These are phyloP conservation scores for Apiospora sp. DNA, from an alignment of 2,329 filamentous ascomycete genomes.

Conservation along the genomic window DNA sequence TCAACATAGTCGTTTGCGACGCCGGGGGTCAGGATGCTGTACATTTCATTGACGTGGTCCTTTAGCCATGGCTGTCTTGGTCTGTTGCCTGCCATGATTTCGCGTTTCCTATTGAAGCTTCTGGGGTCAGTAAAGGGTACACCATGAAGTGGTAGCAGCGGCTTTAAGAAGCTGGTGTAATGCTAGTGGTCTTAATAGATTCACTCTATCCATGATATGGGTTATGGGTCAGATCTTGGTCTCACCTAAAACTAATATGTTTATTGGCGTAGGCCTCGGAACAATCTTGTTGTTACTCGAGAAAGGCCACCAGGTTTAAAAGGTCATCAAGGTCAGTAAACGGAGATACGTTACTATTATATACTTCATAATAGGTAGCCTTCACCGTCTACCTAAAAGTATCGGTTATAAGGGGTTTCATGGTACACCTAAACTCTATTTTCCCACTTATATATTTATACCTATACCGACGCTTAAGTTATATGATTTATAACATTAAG, in stretches of 20 bases:
- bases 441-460: too few species aligned
- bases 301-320: neutral
- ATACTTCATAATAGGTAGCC: too few species aligned
- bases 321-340: neutral
- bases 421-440: too few species aligned
- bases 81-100: neutral
- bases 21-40: neutral
- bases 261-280: neutral
- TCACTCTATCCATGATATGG: neutral
- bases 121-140: neutral
- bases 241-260: neutral
- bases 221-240: neutral
- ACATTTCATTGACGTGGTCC: neutral
- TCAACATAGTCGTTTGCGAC: neutral
- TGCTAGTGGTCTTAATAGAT: neutral
- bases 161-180: too few species aligned
- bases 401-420: too few species aligned
- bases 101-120: neutral
- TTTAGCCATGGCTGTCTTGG: neutral
- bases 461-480: too few species aligned
- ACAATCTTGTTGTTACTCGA: neutral
- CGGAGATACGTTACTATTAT: neutral
- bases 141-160: neutral
- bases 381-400: too few species aligned
- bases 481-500: too few species aligned